phyloP scores from a whole-genome alignment of 257 asterid genomes.

The Solanum dulcamara region DNA sequence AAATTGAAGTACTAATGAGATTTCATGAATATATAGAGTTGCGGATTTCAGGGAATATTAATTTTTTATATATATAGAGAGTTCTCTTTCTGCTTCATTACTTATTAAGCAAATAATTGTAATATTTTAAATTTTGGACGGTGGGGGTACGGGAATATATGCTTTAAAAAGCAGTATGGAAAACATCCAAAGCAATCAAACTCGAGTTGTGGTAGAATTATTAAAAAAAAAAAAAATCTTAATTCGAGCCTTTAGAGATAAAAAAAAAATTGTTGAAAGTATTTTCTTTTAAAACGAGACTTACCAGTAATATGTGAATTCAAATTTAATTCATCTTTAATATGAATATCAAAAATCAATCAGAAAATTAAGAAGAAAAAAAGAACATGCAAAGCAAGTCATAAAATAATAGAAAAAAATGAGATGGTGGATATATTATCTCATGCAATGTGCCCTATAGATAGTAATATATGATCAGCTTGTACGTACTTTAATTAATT shows the following conservation, averaged over 20 bases:
- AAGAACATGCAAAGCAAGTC: neutral
- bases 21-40: neutral
- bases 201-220: neutral
- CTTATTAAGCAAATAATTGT: neutral
- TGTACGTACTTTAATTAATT: neutral
- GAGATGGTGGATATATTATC: neutral
- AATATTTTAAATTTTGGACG: neutral
- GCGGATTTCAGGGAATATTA: neutral
- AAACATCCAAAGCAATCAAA: neutral
- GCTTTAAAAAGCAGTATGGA: neutral
- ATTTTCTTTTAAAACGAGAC: neutral
- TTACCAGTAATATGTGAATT: too few species aligned
- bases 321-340: too few species aligned
- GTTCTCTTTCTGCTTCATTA: neutral
- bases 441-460: neutral
- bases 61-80: neutral
- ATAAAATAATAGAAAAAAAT: neutral
- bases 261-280: rapidly evolving
- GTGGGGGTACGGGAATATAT: neutral
- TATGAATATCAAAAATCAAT: neutral
- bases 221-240: neutral
- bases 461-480: neutral
- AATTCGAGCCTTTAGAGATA: neutral
- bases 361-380: neutral
- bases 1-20: neutral